These are phyloP conservation scores for Termitomyces eurrhizus DNA, from an alignment of 768 basidiomycete species.

Conservation along the genomic window DNA sequence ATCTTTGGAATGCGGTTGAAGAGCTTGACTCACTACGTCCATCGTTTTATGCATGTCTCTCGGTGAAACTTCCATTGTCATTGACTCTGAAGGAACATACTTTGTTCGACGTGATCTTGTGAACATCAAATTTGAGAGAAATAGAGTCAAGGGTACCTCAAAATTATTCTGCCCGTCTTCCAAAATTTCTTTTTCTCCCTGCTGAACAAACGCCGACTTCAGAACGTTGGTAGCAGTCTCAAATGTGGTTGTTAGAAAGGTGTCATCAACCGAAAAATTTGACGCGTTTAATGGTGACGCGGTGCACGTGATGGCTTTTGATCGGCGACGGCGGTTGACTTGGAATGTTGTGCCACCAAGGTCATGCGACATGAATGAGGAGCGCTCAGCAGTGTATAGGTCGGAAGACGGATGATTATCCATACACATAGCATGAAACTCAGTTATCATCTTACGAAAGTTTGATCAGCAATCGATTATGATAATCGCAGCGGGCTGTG, in stretches of 20 bases:
- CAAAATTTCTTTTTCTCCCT: slow-evolving; percentile 10
- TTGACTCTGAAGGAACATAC: slow-evolving; percentile 12
- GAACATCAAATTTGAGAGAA: not conserved
- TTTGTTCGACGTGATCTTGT: not conserved
- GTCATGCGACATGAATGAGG: not conserved
- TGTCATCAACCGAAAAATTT: slow-evolving; percentile 10
- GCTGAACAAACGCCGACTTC: slow-evolving; percentile 5
- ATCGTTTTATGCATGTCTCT: slow-evolving; percentile 7
- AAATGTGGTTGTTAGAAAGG: not conserved
- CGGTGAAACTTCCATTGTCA: slow-evolving; percentile 1
- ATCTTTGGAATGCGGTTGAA: not conserved
- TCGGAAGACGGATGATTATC: not conserved
- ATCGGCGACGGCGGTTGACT: not conserved
- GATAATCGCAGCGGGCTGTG: not conserved
- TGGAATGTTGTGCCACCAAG: not conserved
- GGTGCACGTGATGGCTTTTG: slow-evolving; percentile 13
- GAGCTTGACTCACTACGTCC: slow-evolving; percentile 6
- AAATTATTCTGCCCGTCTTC: slow-evolving; percentile 4
- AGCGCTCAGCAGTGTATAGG: not conserved
- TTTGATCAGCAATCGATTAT: slow-evolving; percentile 2
- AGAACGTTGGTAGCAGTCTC: slow-evolving; percentile 7
- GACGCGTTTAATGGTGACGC: slow-evolving; percentile 9
- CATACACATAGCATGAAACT: not conserved
- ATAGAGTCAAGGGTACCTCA: not conserved
- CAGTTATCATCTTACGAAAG: slow-evolving; percentile 1